Percentiles rank a stretch among this genome's conserved stretches.
These are phyloP conservation scores for Pichia sp. DNA, from an alignment of 1,139 yeast species.

Conservation along the genomic window DNA sequence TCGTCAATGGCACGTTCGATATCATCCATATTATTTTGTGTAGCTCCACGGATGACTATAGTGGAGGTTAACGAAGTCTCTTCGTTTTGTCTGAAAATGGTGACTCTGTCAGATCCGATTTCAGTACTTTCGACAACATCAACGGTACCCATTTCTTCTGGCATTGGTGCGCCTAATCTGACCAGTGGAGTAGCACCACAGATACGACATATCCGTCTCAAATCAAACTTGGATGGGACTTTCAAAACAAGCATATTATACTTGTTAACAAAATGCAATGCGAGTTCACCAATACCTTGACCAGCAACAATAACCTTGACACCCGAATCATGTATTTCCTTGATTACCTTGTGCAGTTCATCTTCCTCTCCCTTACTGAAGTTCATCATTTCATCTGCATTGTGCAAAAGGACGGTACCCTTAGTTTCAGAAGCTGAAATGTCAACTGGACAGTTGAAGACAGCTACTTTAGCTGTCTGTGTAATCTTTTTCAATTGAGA, in stretches of 20 bases:
- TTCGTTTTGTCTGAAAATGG: constrained; percentile 78
- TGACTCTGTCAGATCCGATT: constrained; percentile 97
- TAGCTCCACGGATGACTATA: constrained; percentile 91
- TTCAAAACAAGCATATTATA: constrained; percentile 79
- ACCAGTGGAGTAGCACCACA: constrained; percentile 98
- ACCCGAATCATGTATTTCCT: constrained; percentile 80
- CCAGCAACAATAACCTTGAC: constrained; percentile 90
- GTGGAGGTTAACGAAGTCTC: constrained; percentile 78
- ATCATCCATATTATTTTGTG: constrained; percentile 91
- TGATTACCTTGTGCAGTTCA: constrained; percentile 82
- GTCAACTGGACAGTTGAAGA: constrained; percentile 90
- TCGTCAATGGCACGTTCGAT: constrained; percentile 96
- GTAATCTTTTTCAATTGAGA: constrained; percentile 69
- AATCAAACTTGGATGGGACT: constrained; percentile 89
- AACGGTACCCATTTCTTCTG: constrained; percentile 86
- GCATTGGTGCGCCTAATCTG: constrained; percentile 91
- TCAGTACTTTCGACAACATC: constrained; percentile 89
- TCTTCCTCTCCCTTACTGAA: constrained; percentile 95
- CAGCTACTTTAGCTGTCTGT: constrained; percentile 77
- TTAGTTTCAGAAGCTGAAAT: constrained; percentile 94
- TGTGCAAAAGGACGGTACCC: constrained; percentile 92
- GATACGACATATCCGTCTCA: constrained; percentile 90
- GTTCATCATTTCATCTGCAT: constrained; percentile 94
- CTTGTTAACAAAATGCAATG: constrained; percentile 88
- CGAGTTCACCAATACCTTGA: constrained; percentile 86